Conservation (phyloP, 257 asterid genomes). For the Solanum clarkiae region DNA sequence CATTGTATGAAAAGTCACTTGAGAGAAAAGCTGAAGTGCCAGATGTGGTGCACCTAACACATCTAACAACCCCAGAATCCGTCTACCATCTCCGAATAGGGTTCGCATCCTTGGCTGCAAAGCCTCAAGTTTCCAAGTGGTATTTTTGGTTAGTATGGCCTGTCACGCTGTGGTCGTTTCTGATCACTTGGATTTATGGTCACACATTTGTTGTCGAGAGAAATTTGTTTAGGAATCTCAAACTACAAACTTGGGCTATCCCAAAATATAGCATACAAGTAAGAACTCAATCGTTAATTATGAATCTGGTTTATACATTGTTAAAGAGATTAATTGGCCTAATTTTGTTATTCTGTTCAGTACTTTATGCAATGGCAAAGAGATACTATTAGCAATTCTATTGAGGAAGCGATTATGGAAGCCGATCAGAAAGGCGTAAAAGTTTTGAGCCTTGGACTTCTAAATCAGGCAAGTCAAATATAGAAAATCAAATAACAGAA, state of each 20-base stretch:
- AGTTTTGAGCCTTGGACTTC: slow-evolving; percentile 18
- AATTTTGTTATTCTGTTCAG: background rate
- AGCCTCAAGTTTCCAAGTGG: slow-evolving; percentile 23
- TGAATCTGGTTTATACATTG: background rate
- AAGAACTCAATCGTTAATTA: background rate
- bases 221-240: slow-evolving; percentile 7
- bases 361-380: slow-evolving; percentile 13
- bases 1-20: slow-evolving; percentile 11
- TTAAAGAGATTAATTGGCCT: background rate
- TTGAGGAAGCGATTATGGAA: slow-evolving; percentile 9
- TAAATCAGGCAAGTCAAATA: slow-evolving; percentile 12
- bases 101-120: slow-evolving; percentile 15
- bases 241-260: slow-evolving; percentile 21
- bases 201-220: slow-evolving; percentile 19
- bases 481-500: background rate
- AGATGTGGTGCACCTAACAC: slow-evolving; percentile 22
- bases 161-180: slow-evolving; percentile 12
- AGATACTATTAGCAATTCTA: slow-evolving; percentile 6
- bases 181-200: slow-evolving; percentile 7
- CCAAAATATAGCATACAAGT: slow-evolving; percentile 52
- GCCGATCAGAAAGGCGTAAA: slow-evolving; percentile 19
- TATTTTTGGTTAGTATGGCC: slow-evolving; percentile 24
- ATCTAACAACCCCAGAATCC: slow-evolving; percentile 23
- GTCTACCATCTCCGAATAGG: slow-evolving; percentile 24
- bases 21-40: slow-evolving; percentile 11